These are phyloP conservation scores for Ceratocystis cacaofunesta DNA, from an alignment of 2,329 filamentous ascomycete species.

Conservation along the genomic window DNA sequence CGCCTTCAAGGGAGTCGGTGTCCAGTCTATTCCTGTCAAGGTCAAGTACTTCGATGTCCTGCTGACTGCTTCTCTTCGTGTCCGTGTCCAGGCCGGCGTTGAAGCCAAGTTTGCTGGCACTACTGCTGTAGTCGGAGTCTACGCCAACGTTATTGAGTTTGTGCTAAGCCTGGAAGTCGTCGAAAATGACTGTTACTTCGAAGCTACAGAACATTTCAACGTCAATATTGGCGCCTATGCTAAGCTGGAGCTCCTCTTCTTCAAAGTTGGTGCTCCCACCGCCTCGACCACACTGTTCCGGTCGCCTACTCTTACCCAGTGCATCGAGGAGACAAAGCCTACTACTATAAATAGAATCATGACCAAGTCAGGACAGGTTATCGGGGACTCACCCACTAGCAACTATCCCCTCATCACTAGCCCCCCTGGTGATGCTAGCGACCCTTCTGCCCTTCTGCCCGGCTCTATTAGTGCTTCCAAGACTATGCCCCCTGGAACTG, in stretches of 20 bases:
- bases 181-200: conserved; percentile 26
- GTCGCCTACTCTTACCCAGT: conserved; percentile 26
- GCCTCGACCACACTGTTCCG: conserved; percentile 28
- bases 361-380: neutral
- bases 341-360: conserved; percentile 7
- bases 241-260: conserved; percentile 26
- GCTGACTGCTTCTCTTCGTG: conserved; percentile 35
- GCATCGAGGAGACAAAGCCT: conserved; percentile 20
- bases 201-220: conserved; percentile 26
- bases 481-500: neutral
- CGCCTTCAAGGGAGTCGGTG: conserved; percentile 30
- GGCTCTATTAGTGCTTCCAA: neutral
- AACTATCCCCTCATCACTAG: neutral
- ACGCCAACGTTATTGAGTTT: conserved; percentile 40
- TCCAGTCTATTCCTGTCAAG: conserved; percentile 32
- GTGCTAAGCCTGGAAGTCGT: conserved; percentile 27
- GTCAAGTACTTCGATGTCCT: conserved; percentile 33
- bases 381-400: neutral
- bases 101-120: conserved; percentile 27
- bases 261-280: conserved; percentile 28
- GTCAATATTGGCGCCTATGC: conserved; percentile 28
- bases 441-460: neutral
- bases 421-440: neutral
- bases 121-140: conserved; percentile 32
- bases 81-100: conserved; percentile 34